phyloP scores from a whole-genome alignment of 1,139 yeast genomes.

The Kodamaea plutei region DNA sequence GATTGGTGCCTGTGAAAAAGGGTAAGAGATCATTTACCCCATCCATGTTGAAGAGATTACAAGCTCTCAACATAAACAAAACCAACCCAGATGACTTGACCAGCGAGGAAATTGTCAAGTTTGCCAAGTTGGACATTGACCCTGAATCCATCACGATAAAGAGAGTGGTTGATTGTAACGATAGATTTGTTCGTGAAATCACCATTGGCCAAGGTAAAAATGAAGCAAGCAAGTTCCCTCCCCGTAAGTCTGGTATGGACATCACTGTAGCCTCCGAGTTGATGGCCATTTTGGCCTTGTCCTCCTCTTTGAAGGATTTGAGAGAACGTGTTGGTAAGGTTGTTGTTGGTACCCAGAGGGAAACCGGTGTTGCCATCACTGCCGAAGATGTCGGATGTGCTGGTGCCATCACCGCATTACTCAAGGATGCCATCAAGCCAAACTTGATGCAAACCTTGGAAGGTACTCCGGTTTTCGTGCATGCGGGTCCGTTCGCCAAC shows the following conservation, averaged over 20 bases:
- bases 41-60: conserved; percentile 61
- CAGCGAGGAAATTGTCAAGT: conserved; percentile 56
- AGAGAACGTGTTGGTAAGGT: conserved; percentile 66
- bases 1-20: conserved; percentile 67
- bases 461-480: conserved; percentile 82
- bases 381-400: conserved; percentile 79
- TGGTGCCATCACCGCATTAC: conserved; percentile 74
- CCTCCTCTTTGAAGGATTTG: conserved; percentile 62
- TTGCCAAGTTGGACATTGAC: conserved; percentile 66
- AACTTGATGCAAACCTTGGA: conserved; percentile 81
- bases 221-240: conserved; percentile 59
- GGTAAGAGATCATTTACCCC: conserved; percentile 63
- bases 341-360: conserved; percentile 62
- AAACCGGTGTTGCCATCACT: conserved; percentile 61
- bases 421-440: conserved; percentile 81
- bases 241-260: conserved; percentile 74
- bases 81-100: conserved; percentile 67
- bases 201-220: conserved; percentile 77
- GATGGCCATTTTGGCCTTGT: conserved; percentile 77
- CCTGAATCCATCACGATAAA: conserved; percentile 72
- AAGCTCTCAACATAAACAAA: conserved; percentile 60
- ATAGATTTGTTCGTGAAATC: conserved; percentile 69
- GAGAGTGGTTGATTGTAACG: conserved; percentile 79
- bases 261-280: conserved; percentile 79
- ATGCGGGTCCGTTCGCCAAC: conserved; percentile 85